These are phyloP conservation scores for Ophiostoma angusticollis DNA, from an alignment of 2,329 filamentous ascomycete species.

Conservation along the genomic window DNA sequence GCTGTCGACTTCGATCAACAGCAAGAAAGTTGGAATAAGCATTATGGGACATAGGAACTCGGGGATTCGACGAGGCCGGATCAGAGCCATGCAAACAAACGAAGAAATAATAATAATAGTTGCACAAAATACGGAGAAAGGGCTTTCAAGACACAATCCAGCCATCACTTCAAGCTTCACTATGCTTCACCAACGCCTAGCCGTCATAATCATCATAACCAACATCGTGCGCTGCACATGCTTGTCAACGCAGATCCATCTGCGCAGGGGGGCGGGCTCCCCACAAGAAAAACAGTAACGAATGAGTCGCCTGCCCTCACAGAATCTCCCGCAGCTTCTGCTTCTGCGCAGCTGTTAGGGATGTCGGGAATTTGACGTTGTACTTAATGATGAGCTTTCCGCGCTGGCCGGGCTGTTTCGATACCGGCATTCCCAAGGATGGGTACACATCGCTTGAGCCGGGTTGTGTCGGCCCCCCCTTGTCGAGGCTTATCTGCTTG, in stretches of 20 bases:
- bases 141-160: no score
- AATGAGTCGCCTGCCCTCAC: no score
- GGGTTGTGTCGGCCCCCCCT: slow-evolving; percentile 73
- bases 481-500: slow-evolving; percentile 67
- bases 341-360: slow-evolving; percentile 67
- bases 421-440: slow-evolving; percentile 82
- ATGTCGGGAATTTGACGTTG: slow-evolving; percentile 83
- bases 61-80: no score
- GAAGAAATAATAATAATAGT: no score
- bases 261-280: no score
- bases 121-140: no score
- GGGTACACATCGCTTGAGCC: slow-evolving; percentile 74
- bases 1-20: no score
- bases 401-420: slow-evolving; percentile 72
- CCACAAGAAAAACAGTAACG: background rate
- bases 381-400: slow-evolving; percentile 84
- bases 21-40: no score
- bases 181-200: background rate
- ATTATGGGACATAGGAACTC: no score
- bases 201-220: slow-evolving; percentile 3
- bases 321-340: slow-evolving; percentile 68
- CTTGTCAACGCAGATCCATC: background rate
- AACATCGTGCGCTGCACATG: background rate
- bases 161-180: no score
- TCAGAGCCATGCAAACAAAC: no score